Evolutionary conservation across 345 rosid genomes (phyloP).

Genomic region (Eucalyptus erythrocorys): DNA sequence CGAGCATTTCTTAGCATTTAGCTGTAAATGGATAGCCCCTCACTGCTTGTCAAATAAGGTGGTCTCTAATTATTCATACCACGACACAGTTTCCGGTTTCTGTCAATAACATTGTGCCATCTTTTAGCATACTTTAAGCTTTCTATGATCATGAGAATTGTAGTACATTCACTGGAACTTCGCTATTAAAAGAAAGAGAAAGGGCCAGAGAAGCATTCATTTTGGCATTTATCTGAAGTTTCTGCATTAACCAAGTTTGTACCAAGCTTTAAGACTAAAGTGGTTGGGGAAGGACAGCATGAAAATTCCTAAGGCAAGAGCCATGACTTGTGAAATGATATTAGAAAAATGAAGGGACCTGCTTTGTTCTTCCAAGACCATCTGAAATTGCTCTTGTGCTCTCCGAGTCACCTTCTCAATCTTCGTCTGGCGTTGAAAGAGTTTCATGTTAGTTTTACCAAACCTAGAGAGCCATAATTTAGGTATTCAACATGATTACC

Average conservation of each 20-base stretch:
- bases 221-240: background rate
- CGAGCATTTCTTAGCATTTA: background rate
- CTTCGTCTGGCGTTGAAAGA: conserved; percentile 37
- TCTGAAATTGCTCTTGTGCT: conserved; percentile 97
- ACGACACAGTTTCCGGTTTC: background rate
- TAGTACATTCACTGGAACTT: background rate
- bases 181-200: background rate
- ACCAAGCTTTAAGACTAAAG: background rate
- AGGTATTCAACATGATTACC: conserved; percentile 35
- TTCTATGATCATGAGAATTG: background rate
- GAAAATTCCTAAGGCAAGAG: background rate
- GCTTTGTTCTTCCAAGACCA: conserved; percentile 91
- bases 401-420: conserved; percentile 92
- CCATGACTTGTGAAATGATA: background rate
- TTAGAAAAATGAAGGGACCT: conserved; percentile 28
- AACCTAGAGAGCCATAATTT: background rate
- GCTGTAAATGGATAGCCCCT: background rate
- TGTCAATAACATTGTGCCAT: background rate
- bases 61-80: background rate
- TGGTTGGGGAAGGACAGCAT: background rate
- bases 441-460: background rate
- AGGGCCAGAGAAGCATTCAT: background rate
- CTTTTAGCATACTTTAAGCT: background rate
- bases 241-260: background rate
- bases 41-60: background rate